These are phyloP conservation scores for Flaveria linearis DNA, from an alignment of 129 eudicot genomes.

Conservation along the genomic window DNA sequence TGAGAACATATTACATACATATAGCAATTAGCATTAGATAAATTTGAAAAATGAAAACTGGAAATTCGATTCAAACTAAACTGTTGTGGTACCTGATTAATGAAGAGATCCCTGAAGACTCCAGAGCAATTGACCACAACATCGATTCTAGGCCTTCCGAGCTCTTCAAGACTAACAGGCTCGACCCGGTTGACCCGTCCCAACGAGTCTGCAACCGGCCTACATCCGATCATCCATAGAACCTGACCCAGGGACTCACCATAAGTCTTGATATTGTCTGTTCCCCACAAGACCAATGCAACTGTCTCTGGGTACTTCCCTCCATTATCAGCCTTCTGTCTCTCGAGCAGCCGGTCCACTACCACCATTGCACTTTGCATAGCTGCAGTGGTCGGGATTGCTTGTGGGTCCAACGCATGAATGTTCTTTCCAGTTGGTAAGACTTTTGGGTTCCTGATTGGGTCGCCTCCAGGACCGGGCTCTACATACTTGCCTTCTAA, in stretches of 20 bases:
- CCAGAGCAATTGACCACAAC: constrained; percentile 99
- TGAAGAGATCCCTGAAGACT: constrained; percentile 96
- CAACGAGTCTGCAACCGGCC: constrained; percentile 76
- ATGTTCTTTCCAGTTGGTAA: constrained; percentile 95
- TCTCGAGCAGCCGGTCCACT: constrained; percentile 89
- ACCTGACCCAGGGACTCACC: constrained; percentile 99
- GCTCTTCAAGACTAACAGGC: constrained; percentile 90
- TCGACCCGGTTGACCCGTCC: constrained; percentile 95
- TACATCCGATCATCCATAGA: constrained; percentile 95
- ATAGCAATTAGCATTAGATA: background rate
- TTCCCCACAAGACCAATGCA: constrained; percentile 98
- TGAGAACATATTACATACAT: background rate
- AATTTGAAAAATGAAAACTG: background rate
- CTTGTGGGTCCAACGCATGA: constrained; percentile 97
- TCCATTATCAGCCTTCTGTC: constrained; percentile 95
- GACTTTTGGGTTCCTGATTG: constrained; percentile 96
- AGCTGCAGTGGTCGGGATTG: constrained; percentile 97
- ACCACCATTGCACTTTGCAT: constrained; percentile 94
- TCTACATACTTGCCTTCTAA: constrained; percentile 92
- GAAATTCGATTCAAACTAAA: constrained; percentile 8
- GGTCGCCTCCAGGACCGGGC: constrained; percentile 99
- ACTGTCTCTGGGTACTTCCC: constrained; percentile 96
- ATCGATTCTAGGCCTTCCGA: constrained; percentile 98
- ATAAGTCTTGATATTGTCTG: constrained; percentile 95
- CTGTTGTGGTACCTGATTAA: constrained; percentile 67